Evolutionary conservation across 1,284 basidiomycete species (phyloP), one percentile per base, ranked within the genome.

Genomic region (Wallemia hederae): DNA sequence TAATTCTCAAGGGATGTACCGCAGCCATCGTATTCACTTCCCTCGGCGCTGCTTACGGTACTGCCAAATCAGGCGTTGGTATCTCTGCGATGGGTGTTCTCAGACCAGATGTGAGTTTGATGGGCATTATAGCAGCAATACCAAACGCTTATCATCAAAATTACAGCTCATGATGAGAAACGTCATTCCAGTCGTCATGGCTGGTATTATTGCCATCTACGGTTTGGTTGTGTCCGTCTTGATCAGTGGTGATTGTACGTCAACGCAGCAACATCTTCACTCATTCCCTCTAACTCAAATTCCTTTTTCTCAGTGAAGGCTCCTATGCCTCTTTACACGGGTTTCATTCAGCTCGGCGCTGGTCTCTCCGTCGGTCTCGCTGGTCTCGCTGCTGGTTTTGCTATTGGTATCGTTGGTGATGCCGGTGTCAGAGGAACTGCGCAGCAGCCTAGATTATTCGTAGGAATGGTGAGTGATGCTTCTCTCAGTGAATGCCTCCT

Each of bases 111-210:
- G 76, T 87, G 66, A 87, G 14, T 11, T 0, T 27, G 15, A 17
- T 14, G 7, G 22, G n/a, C 2, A 11, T 22, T 31, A 17, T 2
- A 2, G n/a, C 33, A 58, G 90, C 82, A 89, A 90, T 84, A 85
- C 78, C 33, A 34, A 59, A 59, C 55, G 24, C 26, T 5, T 29
- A n/a, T 1, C 14, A 15, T 39, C 1, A 49, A 85, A 78, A 69
- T 92, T 92, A 62, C 91, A 99, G 67, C 77, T 97, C 64, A 85
- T 99, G 70, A 98, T 98, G 92, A 98, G 89, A 85, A 89, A 85
- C 33, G 77, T 92, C 64, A 88, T 96, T 68, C 90, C 90, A 26
- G 91, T 97, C 71, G 84, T 98, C 73, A 97, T 98, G 91, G 89
- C 91, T 76, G 91, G 91, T 89, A 97, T 98, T 75, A 91, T 94